Base-by-base conservation (phyloP, 2,329 filamentous ascomycete species). In the Pseudodiploospora longispora region DNA sequence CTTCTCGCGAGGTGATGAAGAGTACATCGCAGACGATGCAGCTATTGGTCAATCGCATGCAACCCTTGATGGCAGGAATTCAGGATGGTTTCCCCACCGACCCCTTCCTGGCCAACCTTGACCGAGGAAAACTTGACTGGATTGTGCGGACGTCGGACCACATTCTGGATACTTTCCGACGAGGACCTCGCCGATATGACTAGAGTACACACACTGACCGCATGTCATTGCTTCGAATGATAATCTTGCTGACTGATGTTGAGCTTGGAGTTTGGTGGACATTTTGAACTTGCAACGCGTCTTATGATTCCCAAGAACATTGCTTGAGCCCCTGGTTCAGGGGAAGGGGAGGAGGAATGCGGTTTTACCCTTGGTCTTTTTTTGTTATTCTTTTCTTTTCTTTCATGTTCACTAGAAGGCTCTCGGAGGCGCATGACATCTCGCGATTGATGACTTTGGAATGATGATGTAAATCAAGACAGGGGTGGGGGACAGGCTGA, bases 1-100 rank as follows among this genome's bases (percentile, higher is more conserved):
- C 57, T 34, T 55, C 56, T 38, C 57, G 57, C 27, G 64, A 67
- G 43, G 63, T 67, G 27, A 59, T 64, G 48, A 57, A 59, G 54
- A 67, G 63, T 53, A 63, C 61, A 2, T 59, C 62, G 33, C 62
- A 64, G 52, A 67, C 65, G 27, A 63, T 67, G 56, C 56, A 65
- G 37, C 57, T 67, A 30, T 58, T 67, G 5, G 59, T 67, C 45
- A 56, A 52, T 34, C 60, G 62, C 10, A 49, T 67, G 30, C 56
- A 58, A 36, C 60, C 64, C 27, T 54, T 67, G 19, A 52, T 67
- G 28, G 57, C 54, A 4, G 55, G 55, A 5, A 64, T 64, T 36
- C 56, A 59, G 41, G 63, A 63, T 27, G 60, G 58, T 10, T 67
- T 63, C 52, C 63, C 64, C 1, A 63, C 63, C 2, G 64, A 67